These are phyloP conservation scores for Fusarium anguioides DNA, from an alignment of 2,329 filamentous ascomycete genomes.

Conservation along the genomic window DNA sequence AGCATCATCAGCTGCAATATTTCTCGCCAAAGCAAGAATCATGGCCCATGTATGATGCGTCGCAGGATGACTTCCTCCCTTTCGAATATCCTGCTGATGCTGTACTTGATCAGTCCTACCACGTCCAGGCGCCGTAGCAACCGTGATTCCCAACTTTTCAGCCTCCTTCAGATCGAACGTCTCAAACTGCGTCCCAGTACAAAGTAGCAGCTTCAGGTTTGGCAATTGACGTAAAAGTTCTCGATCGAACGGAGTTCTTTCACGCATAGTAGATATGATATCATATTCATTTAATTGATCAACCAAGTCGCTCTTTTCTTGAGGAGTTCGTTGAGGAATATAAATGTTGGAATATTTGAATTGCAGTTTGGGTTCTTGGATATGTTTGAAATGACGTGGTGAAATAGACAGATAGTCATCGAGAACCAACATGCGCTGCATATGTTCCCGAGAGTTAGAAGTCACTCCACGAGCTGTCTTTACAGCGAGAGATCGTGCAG, in stretches of 20 bases:
- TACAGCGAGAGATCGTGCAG: background rate
- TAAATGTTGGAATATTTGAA: fast-evolving
- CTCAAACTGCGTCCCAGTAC: background rate
- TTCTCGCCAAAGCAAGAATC: background rate
- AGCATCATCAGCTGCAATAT: background rate
- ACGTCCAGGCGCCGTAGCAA: background rate
- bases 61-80: background rate
- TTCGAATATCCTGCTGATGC: background rate
- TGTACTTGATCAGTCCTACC: background rate
- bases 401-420: background rate
- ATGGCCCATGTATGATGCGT: background rate
- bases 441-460: too few species aligned
- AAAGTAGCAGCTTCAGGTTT: background rate
- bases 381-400: background rate
- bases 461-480: background rate
- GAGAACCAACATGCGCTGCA: background rate
- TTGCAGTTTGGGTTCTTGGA: background rate
- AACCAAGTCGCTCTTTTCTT: background rate
- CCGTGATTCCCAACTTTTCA: background rate
- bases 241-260: background rate
- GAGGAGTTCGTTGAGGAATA: background rate
- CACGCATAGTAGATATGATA: background rate
- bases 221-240: background rate
- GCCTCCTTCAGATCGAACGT: background rate
- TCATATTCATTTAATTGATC: background rate